Evolutionary conservation across 2,329 filamentous ascomycete genomes (phyloP), one percentile per base, ranked within the genome.

Genomic region (Simplicillium aogashimaense): DNA sequence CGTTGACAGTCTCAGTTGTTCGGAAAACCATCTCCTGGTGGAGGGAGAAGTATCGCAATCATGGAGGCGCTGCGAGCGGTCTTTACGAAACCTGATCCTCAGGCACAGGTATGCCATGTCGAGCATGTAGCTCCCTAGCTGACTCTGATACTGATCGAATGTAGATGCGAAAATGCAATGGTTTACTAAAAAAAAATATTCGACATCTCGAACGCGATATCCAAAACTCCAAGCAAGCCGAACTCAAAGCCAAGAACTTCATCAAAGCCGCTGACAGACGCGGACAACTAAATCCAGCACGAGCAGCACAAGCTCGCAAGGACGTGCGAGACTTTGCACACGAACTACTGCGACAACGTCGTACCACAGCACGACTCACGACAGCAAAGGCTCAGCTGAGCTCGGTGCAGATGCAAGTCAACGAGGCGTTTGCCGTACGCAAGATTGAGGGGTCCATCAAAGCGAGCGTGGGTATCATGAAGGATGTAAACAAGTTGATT

Each of bases 171-270:
- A 97, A 95, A 81, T 97, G 90, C 65, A 95, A 95, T 63, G 70
- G 78, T 45, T 77, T 97, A 46, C 83, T 98, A 53, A 86, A 90
- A 45, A 69, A 80, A 58, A 95, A 97, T 64, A 83, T 87, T 46
- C 88, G 92, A 56, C 90, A 94, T 58, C 77, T 98, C 53, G 92
- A 98, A 61, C 89, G 92, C 57, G 89, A 97, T 64, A 90, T 98
- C 58, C 65, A 73, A 40, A 72, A 80, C 48, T 76, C 92, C 49
- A 89, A 86, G 61, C 69, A 76, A 42, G 81, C 86, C 49, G 90
- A 98, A 60, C 65, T 66, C 55, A 94, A 92, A 63, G 89, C 89
- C 47, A 88, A 87, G 56, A 82, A 76, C 59, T 78, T 86, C 50
- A 97, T 97, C 61, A 60, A 94, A 40, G 77, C 81, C 53, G 86